Percentiles rank a stretch among this genome's conserved stretches.
These are phyloP conservation scores for Lactifluus subvellereus DNA, from an alignment of 768 basidiomycete genomes.

Conservation along the genomic window DNA sequence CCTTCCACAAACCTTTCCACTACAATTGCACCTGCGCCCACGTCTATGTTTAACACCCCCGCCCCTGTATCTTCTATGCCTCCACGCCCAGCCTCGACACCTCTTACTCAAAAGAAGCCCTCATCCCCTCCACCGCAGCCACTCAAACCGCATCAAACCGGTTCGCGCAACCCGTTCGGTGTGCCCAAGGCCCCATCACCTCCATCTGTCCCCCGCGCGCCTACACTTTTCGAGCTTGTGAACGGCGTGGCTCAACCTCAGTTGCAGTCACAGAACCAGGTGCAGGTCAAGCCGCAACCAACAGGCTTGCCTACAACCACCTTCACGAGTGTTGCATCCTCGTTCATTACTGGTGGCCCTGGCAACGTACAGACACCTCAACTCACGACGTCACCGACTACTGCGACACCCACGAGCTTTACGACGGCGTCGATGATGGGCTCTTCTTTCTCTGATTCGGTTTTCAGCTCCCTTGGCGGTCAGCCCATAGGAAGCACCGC, in stretches of 20 bases:
- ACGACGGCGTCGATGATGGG: slow-evolving; percentile 36
- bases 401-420: slow-evolving; percentile 10
- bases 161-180: slow-evolving; percentile 94
- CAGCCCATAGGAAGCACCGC: slow-evolving; percentile 47
- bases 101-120: slow-evolving; percentile 43
- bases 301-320: slow-evolving; percentile 28
- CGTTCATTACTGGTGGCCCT: slow-evolving; percentile 49
- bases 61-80: slow-evolving; percentile 32
- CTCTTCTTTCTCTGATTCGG: slow-evolving; percentile 43
- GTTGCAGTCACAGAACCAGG: slow-evolving; percentile 1
- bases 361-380: slow-evolving; percentile 18
- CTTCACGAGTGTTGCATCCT: slow-evolving; percentile 67
- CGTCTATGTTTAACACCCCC: slow-evolving; percentile 20
- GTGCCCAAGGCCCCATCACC: slow-evolving; percentile 49
- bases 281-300: slow-evolving; percentile 22
- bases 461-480: slow-evolving; percentile 43
- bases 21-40: slow-evolving; percentile 20
- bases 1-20: background rate
- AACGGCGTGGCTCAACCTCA: slow-evolving; percentile 36
- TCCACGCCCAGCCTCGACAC: slow-evolving; percentile 67
- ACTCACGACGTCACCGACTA: slow-evolving; percentile 16
- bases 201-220: slow-evolving; percentile 67
- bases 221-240: slow-evolving; percentile 76
- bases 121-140: slow-evolving; percentile 48
- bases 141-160: slow-evolving; percentile 84